Evolutionary conservation across 2,329 filamentous ascomycete species (phyloP), one percentile per base, ranked within the genome.

Genomic region (Trichoderma simmonsii): DNA sequence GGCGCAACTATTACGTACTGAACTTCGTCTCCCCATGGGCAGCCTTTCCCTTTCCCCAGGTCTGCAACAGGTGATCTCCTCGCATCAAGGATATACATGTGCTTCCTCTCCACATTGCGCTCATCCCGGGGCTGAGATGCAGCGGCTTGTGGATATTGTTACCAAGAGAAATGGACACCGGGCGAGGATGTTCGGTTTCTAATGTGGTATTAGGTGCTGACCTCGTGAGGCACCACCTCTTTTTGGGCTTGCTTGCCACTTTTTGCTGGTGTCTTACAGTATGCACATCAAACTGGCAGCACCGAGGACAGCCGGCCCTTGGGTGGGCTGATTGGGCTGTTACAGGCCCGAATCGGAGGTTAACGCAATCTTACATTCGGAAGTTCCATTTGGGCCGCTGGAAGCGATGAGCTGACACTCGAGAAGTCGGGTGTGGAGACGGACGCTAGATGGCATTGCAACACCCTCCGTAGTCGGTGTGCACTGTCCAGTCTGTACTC

Each of bases 1-100:
- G 56, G 66, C 18, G 34, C 66, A 61, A 24, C 66, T 61, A 70
- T 70, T 70, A 70, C 66, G 66, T 70, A 70, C 57, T 54, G 30
- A 39, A 8, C 6, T 24, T 24, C 12, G 39, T 32, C 66, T 36
- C 57, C 65, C 66, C 57, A 70, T 70, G 66, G 57, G 66, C 66
- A 61, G 14, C 6, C 39, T 8, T 28, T 36, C 7, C 21, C 39
- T 18, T 36, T 61, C 66, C 57, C 57, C 56, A 70, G 57, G 39
- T 61, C 66, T 62, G 6, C 5, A 28, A 51, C 28, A 18, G 8
- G 30, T 62, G 64, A 51, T 62, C 26, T 15, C 12, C 3, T 24
- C 24, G 24, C 24, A 9, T 62, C 60, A 70, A 48, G 57, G 39
- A 70, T 70, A 21, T 7, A n/a, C 18, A 12, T 60, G 12, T 34